Conservation (phyloP, 208 protist species). For the Trichomonas vaginalis region DNA sequence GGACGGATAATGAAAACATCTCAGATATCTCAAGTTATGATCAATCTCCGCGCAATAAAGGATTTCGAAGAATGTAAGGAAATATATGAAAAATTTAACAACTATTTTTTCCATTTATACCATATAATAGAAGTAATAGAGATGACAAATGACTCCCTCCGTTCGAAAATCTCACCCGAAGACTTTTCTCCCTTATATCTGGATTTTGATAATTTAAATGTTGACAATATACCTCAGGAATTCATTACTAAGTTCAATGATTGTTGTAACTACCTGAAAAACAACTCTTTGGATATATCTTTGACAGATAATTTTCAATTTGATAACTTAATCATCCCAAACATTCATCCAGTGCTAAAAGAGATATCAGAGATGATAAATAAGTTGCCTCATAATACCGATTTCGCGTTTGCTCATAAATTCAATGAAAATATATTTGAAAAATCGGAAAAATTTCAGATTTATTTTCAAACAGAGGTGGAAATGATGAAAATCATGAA, state of each 20-base stretch:
- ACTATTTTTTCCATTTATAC: background rate
- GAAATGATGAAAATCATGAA: background rate
- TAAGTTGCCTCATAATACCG: background rate
- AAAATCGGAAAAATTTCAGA: background rate
- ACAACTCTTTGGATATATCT: background rate
- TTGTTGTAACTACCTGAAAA: background rate
- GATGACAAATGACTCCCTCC: background rate
- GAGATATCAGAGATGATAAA: background rate
- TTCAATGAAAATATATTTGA: background rate
- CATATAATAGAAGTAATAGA: background rate
- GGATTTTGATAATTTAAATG: background rate
- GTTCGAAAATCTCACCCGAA: background rate
- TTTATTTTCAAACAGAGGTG: background rate
- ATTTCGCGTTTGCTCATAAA: background rate
- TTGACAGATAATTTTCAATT: background rate
- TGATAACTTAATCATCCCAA: background rate
- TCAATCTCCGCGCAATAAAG: background rate
- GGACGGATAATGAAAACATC: background rate
- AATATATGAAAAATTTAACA: background rate
- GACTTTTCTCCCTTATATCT: background rate
- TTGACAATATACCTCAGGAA: background rate
- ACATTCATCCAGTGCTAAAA: background rate
- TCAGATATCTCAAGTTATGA: background rate
- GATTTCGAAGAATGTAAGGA: background rate
- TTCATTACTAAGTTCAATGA: background rate